These are phyloP conservation scores for Favolaschia claudopus DNA, from an alignment of 768 basidiomycete species.

Conservation along the genomic window DNA sequence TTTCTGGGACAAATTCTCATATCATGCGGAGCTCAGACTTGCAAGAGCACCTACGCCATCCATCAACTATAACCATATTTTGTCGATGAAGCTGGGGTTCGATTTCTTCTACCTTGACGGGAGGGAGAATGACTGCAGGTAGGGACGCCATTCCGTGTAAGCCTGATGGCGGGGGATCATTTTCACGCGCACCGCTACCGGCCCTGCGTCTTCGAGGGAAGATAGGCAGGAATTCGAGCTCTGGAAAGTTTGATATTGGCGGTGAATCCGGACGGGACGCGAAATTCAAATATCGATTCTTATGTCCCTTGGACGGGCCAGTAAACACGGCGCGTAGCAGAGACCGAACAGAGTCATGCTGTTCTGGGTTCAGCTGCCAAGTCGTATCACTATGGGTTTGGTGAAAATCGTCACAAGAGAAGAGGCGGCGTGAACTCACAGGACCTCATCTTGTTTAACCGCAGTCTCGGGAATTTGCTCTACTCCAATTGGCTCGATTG, in stretches of 20 bases:
- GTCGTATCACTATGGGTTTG: slow-evolving; percentile 2
- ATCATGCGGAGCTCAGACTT: neutral
- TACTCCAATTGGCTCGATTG: slow-evolving; percentile 34
- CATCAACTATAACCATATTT: slow-evolving; percentile 67
- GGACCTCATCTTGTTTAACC: slow-evolving; percentile 42
- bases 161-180: slow-evolving; percentile 15
- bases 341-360: slow-evolving; percentile 30
- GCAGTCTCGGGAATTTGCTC: slow-evolving; percentile 40
- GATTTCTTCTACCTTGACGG: slow-evolving; percentile 42
- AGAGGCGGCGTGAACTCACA: slow-evolving; percentile 46
- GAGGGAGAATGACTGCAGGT: slow-evolving; percentile 34
- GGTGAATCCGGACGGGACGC: slow-evolving; percentile 38
- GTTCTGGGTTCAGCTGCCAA: slow-evolving; percentile 26
- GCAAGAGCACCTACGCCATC: slow-evolving; percentile 61
- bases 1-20: slow-evolving; percentile 35
- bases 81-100: slow-evolving; percentile 53
- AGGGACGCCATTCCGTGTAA: slow-evolving; percentile 34
- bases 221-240: slow-evolving; percentile 35
- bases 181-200: slow-evolving; percentile 24
- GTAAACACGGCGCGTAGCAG: slow-evolving; percentile 27
- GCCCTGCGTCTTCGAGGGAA: slow-evolving; percentile 47
- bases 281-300: slow-evolving; percentile 22
- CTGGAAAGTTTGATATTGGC: slow-evolving; percentile 31
- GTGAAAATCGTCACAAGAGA: neutral
- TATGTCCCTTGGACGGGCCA: slow-evolving; percentile 19